A percentile compares a stretch with the other conserved stretches of the same genome.
phyloP scores from a whole-genome alignment of 2,329 filamentous ascomycete species.

The Pseudohalonectria lignicola region DNA sequence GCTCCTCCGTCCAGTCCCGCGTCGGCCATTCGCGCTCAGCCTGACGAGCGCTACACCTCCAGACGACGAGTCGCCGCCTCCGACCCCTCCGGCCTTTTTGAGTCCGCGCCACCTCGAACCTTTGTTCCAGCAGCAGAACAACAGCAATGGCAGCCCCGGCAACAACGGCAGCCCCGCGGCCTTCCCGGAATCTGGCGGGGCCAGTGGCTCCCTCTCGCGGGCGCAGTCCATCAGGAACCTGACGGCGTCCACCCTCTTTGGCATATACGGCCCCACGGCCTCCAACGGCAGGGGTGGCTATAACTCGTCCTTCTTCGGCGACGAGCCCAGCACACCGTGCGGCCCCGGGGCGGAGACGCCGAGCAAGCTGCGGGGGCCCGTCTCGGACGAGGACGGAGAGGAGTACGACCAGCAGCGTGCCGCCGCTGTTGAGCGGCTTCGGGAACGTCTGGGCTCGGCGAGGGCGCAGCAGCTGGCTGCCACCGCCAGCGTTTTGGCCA shows the following conservation, averaged over 20 bases:
- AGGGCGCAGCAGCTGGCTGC: background rate
- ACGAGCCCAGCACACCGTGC: conserved; percentile 59
- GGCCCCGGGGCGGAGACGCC: conserved; percentile 68
- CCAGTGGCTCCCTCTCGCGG: conserved; percentile 40
- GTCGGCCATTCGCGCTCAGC: conserved; percentile 57
- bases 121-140: conserved; percentile 14
- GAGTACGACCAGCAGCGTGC: background rate
- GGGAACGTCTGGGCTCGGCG: conserved; percentile 1
- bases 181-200: conserved; percentile 4
- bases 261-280: conserved; percentile 65
- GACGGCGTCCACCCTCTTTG: conserved; percentile 78
- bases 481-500: too few species aligned
- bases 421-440: background rate
- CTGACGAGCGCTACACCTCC: conserved; percentile 34
- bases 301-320: conserved; percentile 15
- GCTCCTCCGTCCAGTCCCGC: conserved; percentile 58
- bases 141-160: too few species aligned
- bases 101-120: conserved; percentile 12
- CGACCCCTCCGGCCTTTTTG: conserved; percentile 18
- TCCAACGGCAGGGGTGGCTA: conserved; percentile 11
- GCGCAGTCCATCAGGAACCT: conserved; percentile 76
- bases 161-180: conserved; percentile 12
- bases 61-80: conserved; percentile 19
- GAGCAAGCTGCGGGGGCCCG: conserved; percentile 17
- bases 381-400: conserved; percentile 5